These are phyloP conservation scores for Globisporangium recalcitrans DNA, from an alignment of 352 stramenopile species.

Conservation along the genomic window DNA sequence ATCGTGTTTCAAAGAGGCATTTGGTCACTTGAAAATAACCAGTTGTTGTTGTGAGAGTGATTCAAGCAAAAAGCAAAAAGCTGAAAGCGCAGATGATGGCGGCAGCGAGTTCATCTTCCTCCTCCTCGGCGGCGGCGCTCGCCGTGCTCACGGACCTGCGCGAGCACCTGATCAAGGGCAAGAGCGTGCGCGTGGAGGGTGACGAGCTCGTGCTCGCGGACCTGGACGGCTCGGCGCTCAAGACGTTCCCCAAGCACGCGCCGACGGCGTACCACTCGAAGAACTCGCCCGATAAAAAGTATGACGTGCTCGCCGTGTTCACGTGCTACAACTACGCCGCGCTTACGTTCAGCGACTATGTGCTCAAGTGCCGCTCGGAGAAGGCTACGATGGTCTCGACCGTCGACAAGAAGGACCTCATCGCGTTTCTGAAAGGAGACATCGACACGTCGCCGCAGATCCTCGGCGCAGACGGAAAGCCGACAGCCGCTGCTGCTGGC, in stretches of 20 bases:
- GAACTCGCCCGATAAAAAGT: constrained; percentile 66
- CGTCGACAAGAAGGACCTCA: constrained; percentile 85
- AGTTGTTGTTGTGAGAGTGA: too few species aligned
- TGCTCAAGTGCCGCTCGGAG: constrained; percentile 73
- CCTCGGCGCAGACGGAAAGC: constrained; percentile 20
- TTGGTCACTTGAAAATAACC: too few species aligned
- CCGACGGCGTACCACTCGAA: constrained; percentile 80
- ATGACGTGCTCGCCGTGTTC: constrained; percentile 75
- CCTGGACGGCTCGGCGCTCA: constrained; percentile 40
- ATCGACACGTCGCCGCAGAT: constrained; percentile 79
- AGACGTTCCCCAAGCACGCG: constrained; percentile 54
- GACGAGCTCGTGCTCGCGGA: constrained; percentile 61
- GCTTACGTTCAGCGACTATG: constrained; percentile 79
- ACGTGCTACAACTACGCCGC: constrained; percentile 74
- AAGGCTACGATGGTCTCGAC: constrained; percentile 81
- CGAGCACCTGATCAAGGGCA: constrained; percentile 71
- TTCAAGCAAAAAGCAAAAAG: too few species aligned
- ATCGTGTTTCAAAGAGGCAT: too few species aligned
- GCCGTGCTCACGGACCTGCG: constrained; percentile 45
- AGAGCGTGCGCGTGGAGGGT: constrained; percentile 43
- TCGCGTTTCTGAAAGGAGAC: constrained; percentile 80
- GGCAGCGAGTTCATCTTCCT: background rate
- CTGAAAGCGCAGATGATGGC: background rate
- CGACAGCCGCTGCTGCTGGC: constrained; percentile 1
- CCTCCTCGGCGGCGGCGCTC: constrained; percentile 17